Percentiles rank a stretch among this genome's conserved stretches.
Conservation (phyloP, 352 stramenopile genomes). For the Globisporangium rhizosaccharum region DNA sequence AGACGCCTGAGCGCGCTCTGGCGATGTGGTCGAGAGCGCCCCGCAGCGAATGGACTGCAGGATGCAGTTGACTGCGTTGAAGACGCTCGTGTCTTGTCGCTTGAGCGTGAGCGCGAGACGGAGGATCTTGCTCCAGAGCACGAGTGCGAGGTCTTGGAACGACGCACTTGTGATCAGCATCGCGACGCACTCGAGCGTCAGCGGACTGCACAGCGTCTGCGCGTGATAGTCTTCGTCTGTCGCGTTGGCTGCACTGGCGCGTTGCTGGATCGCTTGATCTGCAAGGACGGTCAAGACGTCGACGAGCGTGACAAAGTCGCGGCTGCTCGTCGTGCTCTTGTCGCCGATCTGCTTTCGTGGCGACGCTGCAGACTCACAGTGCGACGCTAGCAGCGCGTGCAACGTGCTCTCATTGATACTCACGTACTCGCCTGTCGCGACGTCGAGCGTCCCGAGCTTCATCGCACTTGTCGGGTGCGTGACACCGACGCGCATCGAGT, state of each 20-base stretch:
- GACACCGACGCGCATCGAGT: slow-evolving; percentile 35
- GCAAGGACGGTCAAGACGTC: slow-evolving; percentile 38
- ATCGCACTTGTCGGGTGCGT: slow-evolving; percentile 43
- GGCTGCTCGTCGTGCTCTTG: slow-evolving; percentile 13
- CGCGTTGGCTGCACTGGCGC: neutral
- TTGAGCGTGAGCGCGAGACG: slow-evolving; percentile 25
- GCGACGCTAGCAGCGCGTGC: slow-evolving; percentile 34
- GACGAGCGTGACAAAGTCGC: slow-evolving; percentile 33
- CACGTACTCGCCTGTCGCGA: slow-evolving; percentile 12
- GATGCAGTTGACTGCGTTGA: slow-evolving; percentile 45
- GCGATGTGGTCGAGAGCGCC: slow-evolving; percentile 34
- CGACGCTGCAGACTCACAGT: slow-evolving; percentile 22
- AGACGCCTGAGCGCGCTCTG: slow-evolving; percentile 10
- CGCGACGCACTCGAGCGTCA: slow-evolving; percentile 44
- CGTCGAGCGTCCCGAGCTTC: slow-evolving; percentile 19
- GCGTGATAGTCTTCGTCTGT: slow-evolving; percentile 24
- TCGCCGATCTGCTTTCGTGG: slow-evolving; percentile 3
- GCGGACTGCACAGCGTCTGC: slow-evolving; percentile 26
- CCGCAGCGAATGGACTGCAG: slow-evolving; percentile 49
- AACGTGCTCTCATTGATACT: slow-evolving; percentile 30
- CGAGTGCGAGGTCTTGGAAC: slow-evolving; percentile 30
- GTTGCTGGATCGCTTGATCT: slow-evolving; percentile 1
- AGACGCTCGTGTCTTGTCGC: slow-evolving; percentile 30
- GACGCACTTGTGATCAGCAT: slow-evolving; percentile 22
- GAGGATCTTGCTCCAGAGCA: slow-evolving; percentile 35